phyloP scores from a whole-genome alignment of 345 rosid genomes.

The Cardamine chenopodiifolia region DNA sequence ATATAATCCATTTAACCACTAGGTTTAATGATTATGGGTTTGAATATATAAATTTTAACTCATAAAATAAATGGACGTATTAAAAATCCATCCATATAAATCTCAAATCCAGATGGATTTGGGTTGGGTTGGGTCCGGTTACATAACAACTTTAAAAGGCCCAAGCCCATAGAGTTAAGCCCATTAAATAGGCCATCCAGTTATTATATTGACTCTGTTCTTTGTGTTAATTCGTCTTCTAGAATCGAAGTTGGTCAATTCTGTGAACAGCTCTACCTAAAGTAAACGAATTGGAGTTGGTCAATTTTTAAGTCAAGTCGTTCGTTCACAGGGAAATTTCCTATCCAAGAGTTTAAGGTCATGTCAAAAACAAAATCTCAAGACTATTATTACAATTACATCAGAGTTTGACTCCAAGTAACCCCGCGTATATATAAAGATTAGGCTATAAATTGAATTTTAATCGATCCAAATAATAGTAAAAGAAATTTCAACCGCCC shows the following conservation, averaged over 20 bases:
- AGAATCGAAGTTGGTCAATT: slow-evolving; percentile 4
- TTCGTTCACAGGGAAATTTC: background rate
- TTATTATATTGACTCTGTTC: no score
- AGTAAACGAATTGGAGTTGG: background rate
- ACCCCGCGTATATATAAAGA: no score
- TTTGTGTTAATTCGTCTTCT: background rate
- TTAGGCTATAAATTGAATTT: no score
- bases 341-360: background rate
- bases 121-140: no score
- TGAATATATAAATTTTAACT: background rate
- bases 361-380: background rate
- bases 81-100: no score
- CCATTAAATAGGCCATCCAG: no score
- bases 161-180: background rate
- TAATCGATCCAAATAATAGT: no score
- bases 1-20: background rate
- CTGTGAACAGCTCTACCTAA: no score
- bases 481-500: no score
- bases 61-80: no score
- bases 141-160: background rate
- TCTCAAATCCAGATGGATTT: no score
- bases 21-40: background rate
- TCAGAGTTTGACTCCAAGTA: no score
- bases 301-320: slow-evolving; percentile 5
- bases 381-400: background rate